Conservation (phyloP, 2,329 filamentous ascomycete species). For the Ophiostoma piceae region DNA sequence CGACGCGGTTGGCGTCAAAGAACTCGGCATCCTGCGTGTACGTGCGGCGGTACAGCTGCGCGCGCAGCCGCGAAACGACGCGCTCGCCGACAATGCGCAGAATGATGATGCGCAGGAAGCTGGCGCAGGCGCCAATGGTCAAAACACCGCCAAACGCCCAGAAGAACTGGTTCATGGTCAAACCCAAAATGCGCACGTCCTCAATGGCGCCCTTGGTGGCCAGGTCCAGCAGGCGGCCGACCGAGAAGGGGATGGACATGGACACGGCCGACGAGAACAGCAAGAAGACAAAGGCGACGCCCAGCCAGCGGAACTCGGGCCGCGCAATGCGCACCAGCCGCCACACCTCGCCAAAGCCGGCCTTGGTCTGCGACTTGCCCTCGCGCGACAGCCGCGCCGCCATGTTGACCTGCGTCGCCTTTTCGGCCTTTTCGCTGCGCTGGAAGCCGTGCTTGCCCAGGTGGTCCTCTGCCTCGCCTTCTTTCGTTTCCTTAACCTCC, state of each 20-base stretch:
- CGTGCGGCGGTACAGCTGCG: conserved; percentile 83
- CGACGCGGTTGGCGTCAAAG: conserved; percentile 95
- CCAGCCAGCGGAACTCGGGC: conserved; percentile 74
- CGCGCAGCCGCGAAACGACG: conserved; percentile 83
- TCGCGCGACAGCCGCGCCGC: conserved; percentile 83
- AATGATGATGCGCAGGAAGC: conserved; percentile 90
- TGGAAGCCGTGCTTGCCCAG: conserved; percentile 33
- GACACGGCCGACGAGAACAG: conserved; percentile 87
- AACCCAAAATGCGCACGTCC: conserved; percentile 69
- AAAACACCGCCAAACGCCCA: conserved; percentile 69
- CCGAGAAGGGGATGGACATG: conserved; percentile 94
- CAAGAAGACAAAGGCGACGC: conserved; percentile 74
- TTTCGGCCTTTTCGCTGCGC: conserved; percentile 71
- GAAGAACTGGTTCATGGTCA: conserved; percentile 86
- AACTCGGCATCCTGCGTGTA: conserved; percentile 98
- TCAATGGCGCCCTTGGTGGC: conserved; percentile 68
- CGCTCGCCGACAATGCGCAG: conserved; percentile 91
- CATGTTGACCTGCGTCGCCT: conserved; percentile 84
- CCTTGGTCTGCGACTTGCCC: conserved; percentile 52
- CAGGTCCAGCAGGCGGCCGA: conserved; percentile 90
- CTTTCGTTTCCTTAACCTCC: conserved; percentile 28
- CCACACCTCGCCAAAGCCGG: conserved; percentile 72
- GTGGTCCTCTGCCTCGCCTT: conserved; percentile 34
- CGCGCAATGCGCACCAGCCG: conserved; percentile 82
- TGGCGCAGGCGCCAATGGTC: conserved; percentile 77